Evolutionary conservation across 768 basidiomycete species (phyloP).

Genomic region (Mycena chlorophos): DNA sequence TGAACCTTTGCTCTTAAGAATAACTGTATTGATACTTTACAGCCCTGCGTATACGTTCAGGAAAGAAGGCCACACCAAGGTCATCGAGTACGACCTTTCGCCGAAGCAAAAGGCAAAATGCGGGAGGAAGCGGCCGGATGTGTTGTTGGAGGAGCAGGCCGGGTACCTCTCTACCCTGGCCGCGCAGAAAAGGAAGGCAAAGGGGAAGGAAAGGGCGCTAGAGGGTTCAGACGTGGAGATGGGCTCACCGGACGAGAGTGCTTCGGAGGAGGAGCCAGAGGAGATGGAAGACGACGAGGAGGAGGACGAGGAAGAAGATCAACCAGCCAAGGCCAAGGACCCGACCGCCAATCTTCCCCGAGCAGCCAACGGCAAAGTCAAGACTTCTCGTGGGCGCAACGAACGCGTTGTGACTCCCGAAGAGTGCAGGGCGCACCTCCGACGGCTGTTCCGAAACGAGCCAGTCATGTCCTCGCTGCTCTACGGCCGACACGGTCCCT

Average conservation of each 20-base stretch:
- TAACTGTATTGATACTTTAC: constrained; percentile 9
- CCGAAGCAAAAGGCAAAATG: constrained; percentile 70
- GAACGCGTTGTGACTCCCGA: constrained; percentile 90
- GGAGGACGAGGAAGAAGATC: constrained; percentile 51
- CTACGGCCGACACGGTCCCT: constrained; percentile 90
- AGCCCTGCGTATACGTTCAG: constrained; percentile 86
- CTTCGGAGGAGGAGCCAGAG: constrained; percentile 32
- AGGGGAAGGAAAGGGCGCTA: no score
- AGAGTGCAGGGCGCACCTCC: constrained; percentile 92
- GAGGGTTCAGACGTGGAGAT: constrained; percentile 51
- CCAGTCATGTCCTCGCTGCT: constrained; percentile 78
- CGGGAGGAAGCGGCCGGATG: constrained; percentile 70
- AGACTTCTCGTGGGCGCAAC: constrained; percentile 75
- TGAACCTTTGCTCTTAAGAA: not conserved
- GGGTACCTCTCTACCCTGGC: constrained; percentile 26
- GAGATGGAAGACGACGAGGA: constrained; percentile 48
- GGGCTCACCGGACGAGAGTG: constrained; percentile 50
- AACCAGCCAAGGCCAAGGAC: constrained; percentile 26
- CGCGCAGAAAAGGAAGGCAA: constrained; percentile 23
- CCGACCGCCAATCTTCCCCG: constrained; percentile 53
- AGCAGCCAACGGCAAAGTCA: constrained; percentile 75
- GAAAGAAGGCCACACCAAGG: constrained; percentile 91
- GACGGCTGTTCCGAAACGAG: constrained; percentile 85
- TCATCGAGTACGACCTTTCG: constrained; percentile 90
- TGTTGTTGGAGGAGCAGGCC: constrained; percentile 58